Evolutionary conservation across 805 yeast species (phyloP).

Genomic region (Cyberlindnera mrakii): DNA sequence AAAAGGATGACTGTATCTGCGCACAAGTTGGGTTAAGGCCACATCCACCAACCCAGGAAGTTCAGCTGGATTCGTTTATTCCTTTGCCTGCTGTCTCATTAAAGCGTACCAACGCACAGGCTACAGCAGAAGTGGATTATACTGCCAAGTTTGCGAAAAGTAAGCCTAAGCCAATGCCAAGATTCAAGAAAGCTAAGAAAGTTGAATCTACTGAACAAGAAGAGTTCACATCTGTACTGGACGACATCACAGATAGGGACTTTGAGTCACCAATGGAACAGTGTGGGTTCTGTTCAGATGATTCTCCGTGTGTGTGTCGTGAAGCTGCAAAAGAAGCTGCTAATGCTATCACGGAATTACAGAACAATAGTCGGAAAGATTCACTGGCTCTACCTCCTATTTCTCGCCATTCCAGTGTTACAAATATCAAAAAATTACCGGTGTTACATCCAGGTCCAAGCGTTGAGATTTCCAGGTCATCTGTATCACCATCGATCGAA

Average conservation of each 20-base stretch:
- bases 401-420: constrained; percentile 23
- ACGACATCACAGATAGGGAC: constrained; percentile 26
- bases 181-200: constrained; percentile 13
- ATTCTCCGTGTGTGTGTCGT: constrained; percentile 86
- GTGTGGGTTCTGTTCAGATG: constrained; percentile 93
- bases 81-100: constrained; percentile 68
- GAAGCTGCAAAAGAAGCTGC: constrained; percentile 51
- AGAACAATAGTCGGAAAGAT: constrained; percentile 6
- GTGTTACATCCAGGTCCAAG: constrained; percentile 64
- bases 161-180: constrained; percentile 23
- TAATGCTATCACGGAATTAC: constrained; percentile 27
- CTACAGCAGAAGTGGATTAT: constrained; percentile 45
- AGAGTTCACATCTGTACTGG: constrained; percentile 18
- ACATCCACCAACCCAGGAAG: constrained; percentile 19
- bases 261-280: constrained; percentile 55
- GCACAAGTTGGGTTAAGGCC: constrained; percentile 33
- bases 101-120: constrained; percentile 28
- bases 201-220: constrained; percentile 3
- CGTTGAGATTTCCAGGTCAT: constrained; percentile 37
- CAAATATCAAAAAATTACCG: constrained; percentile 37
- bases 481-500: neutral
- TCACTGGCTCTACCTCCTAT: constrained; percentile 33
- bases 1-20: constrained; percentile 64
- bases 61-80: constrained; percentile 26
- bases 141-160: constrained; percentile 41